Evolutionary conservation across 495 filamentous ascomycete species (phyloP).

Genomic region (Rhizodiscina lignyota): DNA sequence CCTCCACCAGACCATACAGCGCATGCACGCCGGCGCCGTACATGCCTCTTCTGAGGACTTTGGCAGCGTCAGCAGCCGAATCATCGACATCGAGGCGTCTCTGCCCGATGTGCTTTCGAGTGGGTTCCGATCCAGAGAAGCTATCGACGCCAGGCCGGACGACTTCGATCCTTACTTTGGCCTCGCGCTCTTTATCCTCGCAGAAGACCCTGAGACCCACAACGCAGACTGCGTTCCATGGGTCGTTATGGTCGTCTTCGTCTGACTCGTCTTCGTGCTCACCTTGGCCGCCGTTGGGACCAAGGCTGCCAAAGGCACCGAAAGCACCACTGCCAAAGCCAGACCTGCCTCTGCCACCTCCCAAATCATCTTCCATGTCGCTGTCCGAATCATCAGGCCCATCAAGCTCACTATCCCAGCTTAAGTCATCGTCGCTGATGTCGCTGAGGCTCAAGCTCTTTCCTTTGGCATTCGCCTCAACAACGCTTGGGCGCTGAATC

Average conservation of each 20-base stretch:
- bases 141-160: not conserved
- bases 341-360: too few species aligned
- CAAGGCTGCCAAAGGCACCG: too few species aligned
- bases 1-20: too few species aligned
- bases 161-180: too few species aligned
- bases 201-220: slow-evolving; percentile 61
- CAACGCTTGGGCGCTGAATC: not conserved
- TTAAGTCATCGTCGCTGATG: slow-evolving; percentile 15
- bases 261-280: too few species aligned
- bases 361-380: not conserved
- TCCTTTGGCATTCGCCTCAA: not conserved
- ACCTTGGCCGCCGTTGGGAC: not conserved
- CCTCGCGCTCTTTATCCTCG: too few species aligned
- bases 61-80: not conserved
- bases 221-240: slow-evolving; percentile 78
- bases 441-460: slow-evolving; percentile 2
- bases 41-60: too few species aligned
- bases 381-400: slow-evolving; percentile 8
- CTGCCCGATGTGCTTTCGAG: too few species aligned
- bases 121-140: not conserved
- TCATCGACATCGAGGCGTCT: not conserved
- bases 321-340: too few species aligned
- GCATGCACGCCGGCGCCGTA: too few species aligned
- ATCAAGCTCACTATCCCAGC: slow-evolving; percentile 23
- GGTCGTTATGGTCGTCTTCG: slow-evolving; percentile 11